Evolutionary conservation across 2,329 filamentous ascomycete genomes (phyloP).

Genomic region (Cladobotryum protrusum): DNA sequence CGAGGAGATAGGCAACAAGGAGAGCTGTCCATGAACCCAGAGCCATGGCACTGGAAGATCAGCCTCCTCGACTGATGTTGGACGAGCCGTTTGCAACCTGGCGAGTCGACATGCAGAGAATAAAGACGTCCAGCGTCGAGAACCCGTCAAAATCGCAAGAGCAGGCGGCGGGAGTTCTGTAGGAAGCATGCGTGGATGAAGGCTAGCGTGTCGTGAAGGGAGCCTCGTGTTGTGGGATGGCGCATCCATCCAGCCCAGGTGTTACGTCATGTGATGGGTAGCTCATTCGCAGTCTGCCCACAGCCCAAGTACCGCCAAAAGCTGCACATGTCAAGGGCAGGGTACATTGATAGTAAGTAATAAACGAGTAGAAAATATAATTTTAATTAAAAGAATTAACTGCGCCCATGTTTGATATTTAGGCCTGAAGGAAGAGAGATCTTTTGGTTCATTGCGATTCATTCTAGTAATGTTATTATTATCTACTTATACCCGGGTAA

Average conservation of each 20-base stretch:
- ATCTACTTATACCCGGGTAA: no score
- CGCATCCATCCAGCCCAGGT: background rate
- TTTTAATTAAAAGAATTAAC: no score
- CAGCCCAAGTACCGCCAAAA: no score
- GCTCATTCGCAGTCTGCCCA: no score
- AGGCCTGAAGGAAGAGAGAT: no score
- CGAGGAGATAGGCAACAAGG: slow-evolving; percentile 72
- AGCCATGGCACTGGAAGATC: slow-evolving; percentile 12
- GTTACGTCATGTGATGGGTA: slow-evolving; percentile 4
- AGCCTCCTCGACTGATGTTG: background rate
- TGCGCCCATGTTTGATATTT: no score
- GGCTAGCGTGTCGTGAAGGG: background rate
- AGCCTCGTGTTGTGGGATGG: background rate
- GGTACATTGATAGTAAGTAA: no score
- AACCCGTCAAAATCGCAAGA: background rate
- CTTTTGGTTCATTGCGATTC: no score
- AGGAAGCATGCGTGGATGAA: background rate
- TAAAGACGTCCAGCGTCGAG: background rate
- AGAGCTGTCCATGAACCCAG: slow-evolving; percentile 53
- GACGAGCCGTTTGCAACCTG: background rate
- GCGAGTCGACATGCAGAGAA: background rate
- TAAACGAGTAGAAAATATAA: no score
- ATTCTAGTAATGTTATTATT: no score
- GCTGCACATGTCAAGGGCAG: no score
- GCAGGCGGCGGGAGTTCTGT: background rate